Base-by-base conservation (phyloP, 345 rosid genomes). In the Limnanthes douglasii region DNA sequence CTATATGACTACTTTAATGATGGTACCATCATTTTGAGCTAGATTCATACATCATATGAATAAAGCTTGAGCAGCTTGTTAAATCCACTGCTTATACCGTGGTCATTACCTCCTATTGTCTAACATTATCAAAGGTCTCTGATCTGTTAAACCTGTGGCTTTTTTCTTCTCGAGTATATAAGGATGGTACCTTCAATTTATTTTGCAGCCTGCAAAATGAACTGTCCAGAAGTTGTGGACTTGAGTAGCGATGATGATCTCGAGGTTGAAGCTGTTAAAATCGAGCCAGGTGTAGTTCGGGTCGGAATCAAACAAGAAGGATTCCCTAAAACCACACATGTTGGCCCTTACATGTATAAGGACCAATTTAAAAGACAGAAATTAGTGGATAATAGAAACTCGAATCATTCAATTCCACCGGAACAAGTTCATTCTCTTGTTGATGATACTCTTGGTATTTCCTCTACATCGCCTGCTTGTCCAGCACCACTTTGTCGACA, bases 401-500 rank as follows among this genome's bases (percentile, higher is more conserved):
- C 66, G n/a, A 11, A 36, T 54, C 38, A 64, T 68, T 48, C 40
- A 46, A 18, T 72, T 70, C 41, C 67, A 19, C 57, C 78, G 57
- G 93, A 69, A 53, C 95, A 73, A 54, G 80, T 57, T 11, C 86
- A 64, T 30, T 69, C 88, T 32, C 73, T 83, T 5, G 53, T 53
- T 34, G 79, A 84, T 8, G 95, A 74, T 46, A 50, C 72, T 3
- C n/a, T n/a, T n/a, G 76, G 86, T 15, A 68, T 70, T 53, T 72
- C 85, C 39, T 65, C 70, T n/a, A 21, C 61, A 6, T 68, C 84
- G 23, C 38, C 62, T 21, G 54, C 68, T 17, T 62, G 69, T 29
- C 59, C 83, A 6, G 75, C 90, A 0, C 98, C 95, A 24, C 54
- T 84, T 41, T 66, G 77, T 69, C 73, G 94, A 21, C 98, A 84